A percentile compares a stretch with the other conserved stretches of the same genome.
Evolutionary conservation across 441 rosid species (phyloP).

Genomic region (Erodium trifolium): DNA sequence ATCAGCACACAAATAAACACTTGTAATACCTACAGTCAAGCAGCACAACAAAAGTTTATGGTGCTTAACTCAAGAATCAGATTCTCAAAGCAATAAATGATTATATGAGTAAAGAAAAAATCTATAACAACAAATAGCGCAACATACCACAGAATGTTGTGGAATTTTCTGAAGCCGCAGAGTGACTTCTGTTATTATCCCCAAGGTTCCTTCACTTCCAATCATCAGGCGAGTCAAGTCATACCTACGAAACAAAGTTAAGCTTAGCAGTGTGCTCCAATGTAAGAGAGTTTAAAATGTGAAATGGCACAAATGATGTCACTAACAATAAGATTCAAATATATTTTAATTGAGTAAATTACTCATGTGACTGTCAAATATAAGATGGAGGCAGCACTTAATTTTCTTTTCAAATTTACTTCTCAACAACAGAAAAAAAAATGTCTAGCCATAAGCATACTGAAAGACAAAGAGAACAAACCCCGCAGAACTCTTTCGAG

Average conservation of each 20-base stretch:
- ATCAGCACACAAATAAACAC: background rate
- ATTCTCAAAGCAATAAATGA: background rate
- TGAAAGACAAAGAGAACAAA: slow-evolving; percentile 30
- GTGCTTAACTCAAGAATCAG: background rate
- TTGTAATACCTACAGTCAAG: background rate
- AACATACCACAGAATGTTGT: slow-evolving; percentile 73
- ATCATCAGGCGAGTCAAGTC: slow-evolving; percentile 15
- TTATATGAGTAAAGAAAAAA: background rate
- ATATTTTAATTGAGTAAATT: background rate
- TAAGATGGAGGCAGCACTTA: background rate
- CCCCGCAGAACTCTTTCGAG: slow-evolving; percentile 98
- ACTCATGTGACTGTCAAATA: background rate
- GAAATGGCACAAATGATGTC: no score
- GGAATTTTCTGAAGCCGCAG: slow-evolving; percentile 88
- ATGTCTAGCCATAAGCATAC: slow-evolving; percentile 6
- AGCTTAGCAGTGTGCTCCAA: no score
- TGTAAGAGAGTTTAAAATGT: no score
- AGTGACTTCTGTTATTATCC: slow-evolving; percentile 82
- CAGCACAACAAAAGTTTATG: background rate
- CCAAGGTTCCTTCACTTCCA: slow-evolving; percentile 97
- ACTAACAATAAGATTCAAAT: background rate
- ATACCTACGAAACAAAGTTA: background rate
- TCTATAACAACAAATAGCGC: slow-evolving; percentile 15
- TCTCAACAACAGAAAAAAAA: slow-evolving; percentile 10
- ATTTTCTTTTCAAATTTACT: background rate